These are phyloP conservation scores for Acacia pycnantha DNA, from an alignment of 331 rosid species.

Conservation along the genomic window DNA sequence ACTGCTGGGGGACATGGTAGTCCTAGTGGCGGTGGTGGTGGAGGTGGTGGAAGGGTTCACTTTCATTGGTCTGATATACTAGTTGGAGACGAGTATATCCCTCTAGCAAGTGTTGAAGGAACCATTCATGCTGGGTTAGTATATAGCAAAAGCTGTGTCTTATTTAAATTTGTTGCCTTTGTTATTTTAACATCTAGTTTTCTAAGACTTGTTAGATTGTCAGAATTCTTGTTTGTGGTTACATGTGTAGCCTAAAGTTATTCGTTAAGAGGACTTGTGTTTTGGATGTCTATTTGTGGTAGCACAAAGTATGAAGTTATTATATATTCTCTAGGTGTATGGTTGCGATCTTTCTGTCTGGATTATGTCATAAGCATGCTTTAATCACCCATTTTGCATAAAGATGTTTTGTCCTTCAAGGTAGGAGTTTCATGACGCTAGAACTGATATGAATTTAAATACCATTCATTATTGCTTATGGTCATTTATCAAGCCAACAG, in stretches of 20 bases:
- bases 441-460: neutral
- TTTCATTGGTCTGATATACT: slow-evolving; percentile 93
- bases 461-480: slow-evolving; percentile 3
- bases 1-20: slow-evolving; percentile 82
- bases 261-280: neutral
- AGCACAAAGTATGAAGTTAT: neutral
- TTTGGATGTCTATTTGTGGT: neutral
- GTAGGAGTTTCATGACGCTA: slow-evolving; percentile 10
- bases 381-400: neutral
- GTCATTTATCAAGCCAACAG: neutral
- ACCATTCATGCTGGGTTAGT: slow-evolving; percentile 73
- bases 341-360: neutral
- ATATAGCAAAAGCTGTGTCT: slow-evolving; percentile 16
- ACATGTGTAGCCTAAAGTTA: neutral
- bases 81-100: slow-evolving; percentile 86
- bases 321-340: neutral
- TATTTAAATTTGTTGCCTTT: neutral
- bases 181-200: slow-evolving; percentile 8
- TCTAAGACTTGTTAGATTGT: slow-evolving; percentile 21
- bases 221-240: neutral
- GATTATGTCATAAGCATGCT: neutral
- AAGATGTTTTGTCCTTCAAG: neutral
- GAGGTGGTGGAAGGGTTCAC: slow-evolving; percentile 99
- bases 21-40: slow-evolving; percentile 81
- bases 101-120: slow-evolving; percentile 81